Evolutionary conservation across 257 asterid species (phyloP).

Genomic region (Gynochthodes officinalis): DNA sequence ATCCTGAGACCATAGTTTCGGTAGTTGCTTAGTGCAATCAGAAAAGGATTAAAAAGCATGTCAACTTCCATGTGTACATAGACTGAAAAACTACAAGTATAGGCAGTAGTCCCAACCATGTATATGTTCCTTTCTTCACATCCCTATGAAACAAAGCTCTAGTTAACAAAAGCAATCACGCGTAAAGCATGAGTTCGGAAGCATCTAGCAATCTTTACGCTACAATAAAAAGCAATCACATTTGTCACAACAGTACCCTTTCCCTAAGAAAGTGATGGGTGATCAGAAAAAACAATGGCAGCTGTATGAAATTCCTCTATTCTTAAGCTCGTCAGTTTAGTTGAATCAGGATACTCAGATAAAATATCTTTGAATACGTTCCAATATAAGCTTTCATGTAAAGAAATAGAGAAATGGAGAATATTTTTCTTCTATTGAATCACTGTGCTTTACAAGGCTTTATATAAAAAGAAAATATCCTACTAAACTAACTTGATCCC

Average conservation of each 20-base stretch:
- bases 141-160: neutral
- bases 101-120: neutral
- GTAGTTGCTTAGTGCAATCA: constrained; percentile 19
- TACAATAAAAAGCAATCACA: no score
- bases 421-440: no score
- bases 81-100: neutral
- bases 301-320: no score
- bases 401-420: no score
- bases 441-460: no score
- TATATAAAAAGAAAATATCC: no score
- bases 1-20: constrained; percentile 36
- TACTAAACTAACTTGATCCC: no score
- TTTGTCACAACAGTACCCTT: no score
- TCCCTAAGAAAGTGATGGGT: neutral
- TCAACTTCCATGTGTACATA: neutral
- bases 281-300: neutral
- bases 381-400: neutral
- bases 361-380: neutral
- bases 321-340: neutral
- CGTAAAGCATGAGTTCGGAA: neutral
- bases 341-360: neutral
- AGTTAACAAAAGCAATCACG: neutral
- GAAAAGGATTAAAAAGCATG: constrained; percentile 4
- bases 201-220: neutral
- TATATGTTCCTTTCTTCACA: neutral